Conservation (phyloP, 768 basidiomycete species). For the Fomitopsis serialis region DNA sequence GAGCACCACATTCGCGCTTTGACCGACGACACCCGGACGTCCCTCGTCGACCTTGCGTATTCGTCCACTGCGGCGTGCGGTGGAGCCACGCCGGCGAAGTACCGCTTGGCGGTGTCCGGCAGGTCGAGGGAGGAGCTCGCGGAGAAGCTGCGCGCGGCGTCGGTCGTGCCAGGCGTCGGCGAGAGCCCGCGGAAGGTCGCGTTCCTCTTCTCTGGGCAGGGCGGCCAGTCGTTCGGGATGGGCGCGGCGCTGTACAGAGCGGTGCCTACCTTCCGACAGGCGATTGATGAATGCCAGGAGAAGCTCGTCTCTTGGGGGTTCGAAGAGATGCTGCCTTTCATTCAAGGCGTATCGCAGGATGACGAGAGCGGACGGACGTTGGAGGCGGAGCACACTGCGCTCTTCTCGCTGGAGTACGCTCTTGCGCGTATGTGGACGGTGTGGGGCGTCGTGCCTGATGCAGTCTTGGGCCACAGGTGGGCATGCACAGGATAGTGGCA, state of each 20-base stretch:
- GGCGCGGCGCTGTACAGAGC: constrained; percentile 49
- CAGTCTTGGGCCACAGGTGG: constrained; percentile 70
- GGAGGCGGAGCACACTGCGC: constrained; percentile 45
- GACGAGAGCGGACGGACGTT: constrained; percentile 29
- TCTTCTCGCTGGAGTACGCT: constrained; percentile 60
- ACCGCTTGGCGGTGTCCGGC: constrained; percentile 48
- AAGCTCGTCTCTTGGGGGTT: constrained; percentile 46
- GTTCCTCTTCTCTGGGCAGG: constrained; percentile 76
- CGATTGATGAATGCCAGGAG: constrained; percentile 54
- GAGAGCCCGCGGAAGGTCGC: constrained; percentile 31
- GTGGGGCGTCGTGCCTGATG: constrained; percentile 61
- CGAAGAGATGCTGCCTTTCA: constrained; percentile 40
- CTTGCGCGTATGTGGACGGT: constrained; percentile 62
- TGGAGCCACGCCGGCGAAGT: constrained; percentile 43
- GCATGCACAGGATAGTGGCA: constrained; percentile 16
- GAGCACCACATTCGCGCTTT: constrained; percentile 45
- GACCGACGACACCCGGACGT: constrained; percentile 17
- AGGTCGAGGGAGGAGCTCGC: constrained; percentile 39
- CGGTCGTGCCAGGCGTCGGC: constrained; percentile 23
- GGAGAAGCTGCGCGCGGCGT: constrained; percentile 35
- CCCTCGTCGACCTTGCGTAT: constrained; percentile 55
- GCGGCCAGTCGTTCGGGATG: constrained; percentile 64
- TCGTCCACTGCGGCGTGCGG: constrained; percentile 59
- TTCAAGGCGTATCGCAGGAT: constrained; percentile 8
- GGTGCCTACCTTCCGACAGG: constrained; percentile 39